Evolutionary conservation across 73 alveolate genomes (phyloP).

Genomic region (Breviolum minutum): DNA sequence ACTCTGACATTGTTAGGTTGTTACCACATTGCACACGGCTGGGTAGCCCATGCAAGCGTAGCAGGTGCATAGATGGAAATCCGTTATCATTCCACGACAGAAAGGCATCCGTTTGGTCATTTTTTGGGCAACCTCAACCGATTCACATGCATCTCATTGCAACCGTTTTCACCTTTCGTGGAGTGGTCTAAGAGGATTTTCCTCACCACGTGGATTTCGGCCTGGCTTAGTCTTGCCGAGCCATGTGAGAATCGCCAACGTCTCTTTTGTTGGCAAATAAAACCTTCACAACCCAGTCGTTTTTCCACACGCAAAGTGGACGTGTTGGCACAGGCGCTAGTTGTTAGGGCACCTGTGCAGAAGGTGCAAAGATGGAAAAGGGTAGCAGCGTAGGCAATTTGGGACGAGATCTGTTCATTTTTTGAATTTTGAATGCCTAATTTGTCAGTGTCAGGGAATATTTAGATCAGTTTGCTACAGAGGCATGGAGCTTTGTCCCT

Average conservation of each 20-base stretch:
- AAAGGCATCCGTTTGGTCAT: too few relatives aligned
- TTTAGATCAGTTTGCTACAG: too few relatives aligned
- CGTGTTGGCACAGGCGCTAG: constrained; percentile 36
- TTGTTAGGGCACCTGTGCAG: constrained; percentile 40
- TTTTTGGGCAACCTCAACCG: too few relatives aligned
- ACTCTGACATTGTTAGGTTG: too few relatives aligned
- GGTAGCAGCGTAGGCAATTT: background rate
- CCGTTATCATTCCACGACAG: background rate
- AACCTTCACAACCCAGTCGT: background rate
- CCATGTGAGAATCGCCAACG: background rate
- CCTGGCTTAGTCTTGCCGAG: background rate
- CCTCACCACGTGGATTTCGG: too few relatives aligned
- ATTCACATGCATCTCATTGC: too few relatives aligned
- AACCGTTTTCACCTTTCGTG: too few relatives aligned
- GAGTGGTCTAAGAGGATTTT: too few relatives aligned
- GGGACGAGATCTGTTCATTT: background rate
- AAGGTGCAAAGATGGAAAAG: background rate
- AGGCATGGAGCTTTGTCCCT: background rate
- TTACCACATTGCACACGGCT: background rate
- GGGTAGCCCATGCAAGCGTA: background rate
- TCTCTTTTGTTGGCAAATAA: background rate
- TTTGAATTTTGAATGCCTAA: too few relatives aligned
- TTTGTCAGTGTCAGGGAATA: too few relatives aligned
- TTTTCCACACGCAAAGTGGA: constrained; percentile 32
- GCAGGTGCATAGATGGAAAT: background rate